These are phyloP conservation scores for Spatholobus suberectus DNA, from an alignment of 306 rosid species.

Conservation along the genomic window DNA sequence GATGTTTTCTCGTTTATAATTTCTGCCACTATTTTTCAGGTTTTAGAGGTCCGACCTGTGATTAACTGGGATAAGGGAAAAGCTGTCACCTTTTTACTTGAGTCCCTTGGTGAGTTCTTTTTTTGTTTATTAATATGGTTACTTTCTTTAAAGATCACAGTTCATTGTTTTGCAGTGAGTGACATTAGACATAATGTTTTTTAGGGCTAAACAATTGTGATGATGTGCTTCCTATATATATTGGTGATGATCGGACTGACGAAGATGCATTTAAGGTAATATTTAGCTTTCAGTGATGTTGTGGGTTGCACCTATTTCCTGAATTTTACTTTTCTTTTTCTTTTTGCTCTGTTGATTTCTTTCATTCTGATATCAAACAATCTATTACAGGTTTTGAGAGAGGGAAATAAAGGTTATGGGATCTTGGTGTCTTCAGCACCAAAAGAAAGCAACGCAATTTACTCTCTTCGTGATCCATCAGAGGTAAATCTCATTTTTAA, in stretches of 20 bases:
- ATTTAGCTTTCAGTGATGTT: background rate
- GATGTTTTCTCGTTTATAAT: background rate
- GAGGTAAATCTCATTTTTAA: constrained; percentile 65
- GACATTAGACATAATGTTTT: constrained; percentile 44
- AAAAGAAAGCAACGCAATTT: constrained; percentile 83
- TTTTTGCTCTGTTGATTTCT: constrained; percentile 4
- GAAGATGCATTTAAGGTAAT: constrained; percentile 96
- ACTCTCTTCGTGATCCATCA: constrained; percentile 85
- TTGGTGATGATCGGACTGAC: constrained; percentile 94
- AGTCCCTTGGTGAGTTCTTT: constrained; percentile 82
- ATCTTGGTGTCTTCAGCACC: constrained; percentile 81
- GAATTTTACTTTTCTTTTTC: background rate
- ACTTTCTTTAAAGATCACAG: constrained; percentile 5
- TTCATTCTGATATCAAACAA: constrained; percentile 14
- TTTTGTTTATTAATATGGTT: background rate
- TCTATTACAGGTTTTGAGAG: constrained; percentile 74
- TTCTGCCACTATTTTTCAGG: constrained; percentile 52
- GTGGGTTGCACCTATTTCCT: background rate
- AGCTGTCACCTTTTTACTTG: constrained; percentile 92
- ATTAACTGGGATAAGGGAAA: constrained; percentile 98
- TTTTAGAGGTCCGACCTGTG: constrained; percentile 93
- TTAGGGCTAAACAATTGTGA: constrained; percentile 73
- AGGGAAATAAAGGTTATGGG: constrained; percentile 77
- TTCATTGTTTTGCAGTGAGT: constrained; percentile 30
- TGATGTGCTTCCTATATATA: constrained; percentile 91